Evolutionary conservation across 176 grass and related monocot genomes (phyloP).

Genomic region (Musa itinerans): DNA sequence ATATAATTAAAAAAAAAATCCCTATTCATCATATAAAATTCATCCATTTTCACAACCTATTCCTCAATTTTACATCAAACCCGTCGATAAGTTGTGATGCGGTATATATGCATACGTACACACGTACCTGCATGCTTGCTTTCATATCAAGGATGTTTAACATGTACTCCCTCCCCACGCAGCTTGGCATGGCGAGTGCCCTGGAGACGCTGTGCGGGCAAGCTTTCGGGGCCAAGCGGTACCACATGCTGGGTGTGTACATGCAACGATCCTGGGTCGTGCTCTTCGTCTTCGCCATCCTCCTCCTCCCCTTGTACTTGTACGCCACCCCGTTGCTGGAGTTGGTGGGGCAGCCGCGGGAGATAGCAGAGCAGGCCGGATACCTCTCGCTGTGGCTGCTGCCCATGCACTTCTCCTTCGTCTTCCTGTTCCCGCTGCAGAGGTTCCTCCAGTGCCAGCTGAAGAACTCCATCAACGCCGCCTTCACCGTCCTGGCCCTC

Average conservation of each 20-base stretch:
- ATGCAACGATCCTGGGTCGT: slow-evolving; percentile 45
- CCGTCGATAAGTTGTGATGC: too few relatives aligned
- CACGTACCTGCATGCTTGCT: too few relatives aligned
- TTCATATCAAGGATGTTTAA: too few relatives aligned
- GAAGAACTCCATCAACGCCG: slow-evolving; percentile 42
- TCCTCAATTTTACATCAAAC: too few relatives aligned
- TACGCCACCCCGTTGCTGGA: slow-evolving; percentile 39
- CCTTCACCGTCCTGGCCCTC: slow-evolving; percentile 15
- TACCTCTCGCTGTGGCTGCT: slow-evolving; percentile 41
- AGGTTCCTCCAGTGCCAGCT: slow-evolving; percentile 55
- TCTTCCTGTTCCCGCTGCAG: slow-evolving; percentile 41
- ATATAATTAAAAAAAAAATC: too few relatives aligned
- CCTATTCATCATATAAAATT: too few relatives aligned
- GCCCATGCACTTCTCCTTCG: slow-evolving; percentile 49
- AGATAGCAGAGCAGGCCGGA: slow-evolving; percentile 28
- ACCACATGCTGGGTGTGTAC: slow-evolving; percentile 61
- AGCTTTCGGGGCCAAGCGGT: slow-evolving; percentile 44
- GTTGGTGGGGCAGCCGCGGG: slow-evolving; percentile 38
- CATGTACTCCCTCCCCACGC: too few relatives aligned
- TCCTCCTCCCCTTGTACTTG: slow-evolving; percentile 38
- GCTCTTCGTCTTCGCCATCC: slow-evolving; percentile 29
- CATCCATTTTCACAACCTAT: too few relatives aligned
- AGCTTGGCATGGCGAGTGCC: slow-evolving; percentile 53
- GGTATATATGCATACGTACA: too few relatives aligned
- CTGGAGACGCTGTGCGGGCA: slow-evolving; percentile 58